Evolutionary conservation across 2,329 filamentous ascomycete genomes (phyloP).

Genomic region (Calonectria henricotiae): DNA sequence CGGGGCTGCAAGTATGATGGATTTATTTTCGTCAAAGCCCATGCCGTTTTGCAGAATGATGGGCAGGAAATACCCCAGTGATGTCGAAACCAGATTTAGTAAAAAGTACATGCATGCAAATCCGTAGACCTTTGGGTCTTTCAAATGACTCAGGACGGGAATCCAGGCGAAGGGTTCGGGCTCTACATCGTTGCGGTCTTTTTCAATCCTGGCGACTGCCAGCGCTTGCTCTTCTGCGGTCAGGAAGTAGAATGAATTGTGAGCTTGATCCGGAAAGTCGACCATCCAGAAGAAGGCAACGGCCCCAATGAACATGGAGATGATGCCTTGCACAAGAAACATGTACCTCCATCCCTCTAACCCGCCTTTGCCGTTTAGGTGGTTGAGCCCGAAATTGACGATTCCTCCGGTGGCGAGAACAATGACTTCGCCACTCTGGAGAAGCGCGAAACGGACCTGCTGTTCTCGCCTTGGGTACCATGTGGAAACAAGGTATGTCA

Average conservation of each 20-base stretch:
- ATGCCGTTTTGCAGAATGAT: constrained; percentile 31
- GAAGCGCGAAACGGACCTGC: constrained; percentile 22
- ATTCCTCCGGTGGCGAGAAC: constrained; percentile 26
- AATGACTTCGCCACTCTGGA: constrained; percentile 20
- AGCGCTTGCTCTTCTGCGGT: constrained; percentile 6
- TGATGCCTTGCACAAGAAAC: constrained; percentile 29
- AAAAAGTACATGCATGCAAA: constrained; percentile 32
- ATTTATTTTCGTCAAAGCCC: constrained; percentile 29
- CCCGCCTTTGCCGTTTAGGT: constrained; percentile 22
- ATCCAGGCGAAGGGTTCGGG: constrained; percentile 19
- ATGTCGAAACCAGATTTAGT: constrained; percentile 21
- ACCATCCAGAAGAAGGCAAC: constrained; percentile 29
- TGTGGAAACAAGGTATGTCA: constrained; percentile 23
- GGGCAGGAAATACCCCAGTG: constrained; percentile 27
- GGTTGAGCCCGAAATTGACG: constrained; percentile 29
- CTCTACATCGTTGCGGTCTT: constrained; percentile 26
- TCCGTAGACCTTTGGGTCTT: constrained; percentile 20
- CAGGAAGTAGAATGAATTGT: constrained; percentile 25
- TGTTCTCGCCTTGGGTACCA: constrained; percentile 30
- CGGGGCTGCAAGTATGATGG: constrained; percentile 25
- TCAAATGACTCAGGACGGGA: neutral
- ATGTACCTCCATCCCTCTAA: constrained; percentile 30
- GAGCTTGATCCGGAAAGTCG: constrained; percentile 26
- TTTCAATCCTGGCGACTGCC: constrained; percentile 23
- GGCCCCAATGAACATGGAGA: constrained; percentile 21